phyloP scores from a whole-genome alignment of 345 rosid genomes.

The Viola odorata region DNA sequence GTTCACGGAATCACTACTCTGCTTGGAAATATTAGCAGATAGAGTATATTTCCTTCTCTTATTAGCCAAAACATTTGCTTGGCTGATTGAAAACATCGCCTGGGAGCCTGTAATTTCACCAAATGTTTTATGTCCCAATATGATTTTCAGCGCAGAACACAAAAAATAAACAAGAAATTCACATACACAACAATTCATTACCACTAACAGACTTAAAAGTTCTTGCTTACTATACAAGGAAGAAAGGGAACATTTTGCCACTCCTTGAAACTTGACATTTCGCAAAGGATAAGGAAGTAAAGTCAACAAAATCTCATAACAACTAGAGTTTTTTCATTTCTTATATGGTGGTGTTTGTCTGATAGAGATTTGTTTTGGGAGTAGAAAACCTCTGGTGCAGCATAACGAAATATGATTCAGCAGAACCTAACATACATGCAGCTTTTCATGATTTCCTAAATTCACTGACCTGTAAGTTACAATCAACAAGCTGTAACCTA shows the following conservation, averaged over 20 bases:
- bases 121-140: conserved; percentile 10
- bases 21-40: background rate
- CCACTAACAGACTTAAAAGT: conserved; percentile 50
- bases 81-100: conserved; percentile 76
- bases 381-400: no score
- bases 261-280: no score
- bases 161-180: conserved; percentile 5
- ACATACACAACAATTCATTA: conserved; percentile 13
- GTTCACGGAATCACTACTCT: conserved; percentile 11
- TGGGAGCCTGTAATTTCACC: conserved; percentile 45
- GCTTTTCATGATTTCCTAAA: no score
- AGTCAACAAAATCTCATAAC: no score
- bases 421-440: no score
- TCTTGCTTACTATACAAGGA: conserved; percentile 46
- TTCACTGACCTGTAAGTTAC: conserved; percentile 75
- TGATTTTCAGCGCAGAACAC: background rate
- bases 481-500: conserved; percentile 71
- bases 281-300: no score
- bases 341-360: no score
- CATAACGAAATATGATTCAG: no score
- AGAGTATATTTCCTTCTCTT: conserved; percentile 58
- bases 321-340: no score
- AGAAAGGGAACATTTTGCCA: no score
- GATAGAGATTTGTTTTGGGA: no score
- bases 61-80: conserved; percentile 72